A percentile compares a stretch with the other conserved stretches of the same genome.
Conservation (phyloP, 371 early-diverging fungal species). For the Mortierella sp. region DNA sequence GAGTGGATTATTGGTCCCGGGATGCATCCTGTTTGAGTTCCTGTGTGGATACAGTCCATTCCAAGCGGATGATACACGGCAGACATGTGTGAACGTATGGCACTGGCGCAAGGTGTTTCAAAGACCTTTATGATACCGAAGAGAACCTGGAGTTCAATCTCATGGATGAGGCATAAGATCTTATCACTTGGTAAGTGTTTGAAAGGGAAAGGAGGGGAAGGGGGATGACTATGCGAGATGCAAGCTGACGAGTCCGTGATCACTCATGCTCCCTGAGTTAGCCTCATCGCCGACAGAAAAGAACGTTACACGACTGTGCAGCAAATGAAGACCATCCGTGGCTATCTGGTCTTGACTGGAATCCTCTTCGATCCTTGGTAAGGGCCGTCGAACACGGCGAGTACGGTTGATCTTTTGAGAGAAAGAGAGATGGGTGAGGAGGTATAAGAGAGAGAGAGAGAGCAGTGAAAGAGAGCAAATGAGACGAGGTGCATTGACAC, state of each 20-base stretch:
- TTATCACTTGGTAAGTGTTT: conserved; percentile 63
- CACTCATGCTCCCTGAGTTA: too few species aligned
- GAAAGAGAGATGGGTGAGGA: too few species aligned
- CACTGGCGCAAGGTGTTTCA: conserved; percentile 79
- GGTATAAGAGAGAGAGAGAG: too few species aligned
- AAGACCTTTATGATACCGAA: conserved; percentile 74
- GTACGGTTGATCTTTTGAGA: too few species aligned
- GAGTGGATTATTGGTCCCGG: conserved; percentile 90
- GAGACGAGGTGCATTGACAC: too few species aligned
- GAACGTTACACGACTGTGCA: conserved; percentile 59
- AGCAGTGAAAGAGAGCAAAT: too few species aligned
- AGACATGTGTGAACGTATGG: conserved; percentile 87
- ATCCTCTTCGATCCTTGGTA: conserved; percentile 59
- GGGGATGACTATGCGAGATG: not conserved
- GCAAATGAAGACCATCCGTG: conserved; percentile 78
- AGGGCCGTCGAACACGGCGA: not conserved
- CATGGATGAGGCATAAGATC: conserved; percentile 77
- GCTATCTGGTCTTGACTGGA: conserved; percentile 81
- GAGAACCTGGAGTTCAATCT: conserved; percentile 80
- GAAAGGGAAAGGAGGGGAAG: not conserved
- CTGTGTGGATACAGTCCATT: conserved; percentile 84
- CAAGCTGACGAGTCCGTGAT: too few species aligned
- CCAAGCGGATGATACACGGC: conserved; percentile 76
- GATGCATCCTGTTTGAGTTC: conserved; percentile 92
- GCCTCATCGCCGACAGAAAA: conserved; percentile 65